Evolutionary conservation across 345 rosid species (phyloP).

Genomic region (Citrus glauca): DNA sequence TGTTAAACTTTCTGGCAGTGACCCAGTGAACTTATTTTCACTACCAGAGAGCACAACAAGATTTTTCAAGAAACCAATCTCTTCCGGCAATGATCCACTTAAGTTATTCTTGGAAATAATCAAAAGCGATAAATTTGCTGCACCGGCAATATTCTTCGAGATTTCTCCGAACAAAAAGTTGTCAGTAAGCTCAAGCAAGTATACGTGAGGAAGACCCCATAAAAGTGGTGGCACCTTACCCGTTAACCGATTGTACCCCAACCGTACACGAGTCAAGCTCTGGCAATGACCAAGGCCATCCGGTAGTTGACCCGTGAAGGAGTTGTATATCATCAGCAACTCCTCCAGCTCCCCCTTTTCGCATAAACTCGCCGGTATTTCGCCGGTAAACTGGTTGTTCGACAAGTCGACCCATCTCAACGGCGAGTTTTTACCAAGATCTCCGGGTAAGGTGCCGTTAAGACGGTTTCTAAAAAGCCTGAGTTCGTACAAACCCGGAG

Average conservation of each 20-base stretch:
- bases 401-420: slow-evolving; percentile 78
- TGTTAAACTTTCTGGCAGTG: slow-evolving; percentile 62
- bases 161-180: slow-evolving; percentile 71
- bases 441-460: slow-evolving; percentile 59
- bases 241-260: slow-evolving; percentile 64
- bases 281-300: slow-evolving; percentile 50
- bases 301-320: slow-evolving; percentile 67
- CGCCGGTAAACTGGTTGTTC: slow-evolving; percentile 59
- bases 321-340: slow-evolving; percentile 59
- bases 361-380: slow-evolving; percentile 62
- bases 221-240: slow-evolving; percentile 70
- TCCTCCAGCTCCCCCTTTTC: slow-evolving; percentile 68
- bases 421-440: slow-evolving; percentile 77
- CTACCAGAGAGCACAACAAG: slow-evolving; percentile 57
- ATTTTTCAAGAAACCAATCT: slow-evolving; percentile 57
- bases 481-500: slow-evolving; percentile 79
- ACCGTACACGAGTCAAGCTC: slow-evolving; percentile 71
- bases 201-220: slow-evolving; percentile 90
- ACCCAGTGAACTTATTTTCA: slow-evolving; percentile 58
- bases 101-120: slow-evolving; percentile 60
- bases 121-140: slow-evolving; percentile 63
- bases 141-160: slow-evolving; percentile 53
- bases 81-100: slow-evolving; percentile 67
- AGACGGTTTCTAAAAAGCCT: slow-evolving; percentile 66
- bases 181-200: slow-evolving; percentile 58